Conservation (phyloP, 1,284 basidiomycete species). For the Ustilago loliicola region DNA sequence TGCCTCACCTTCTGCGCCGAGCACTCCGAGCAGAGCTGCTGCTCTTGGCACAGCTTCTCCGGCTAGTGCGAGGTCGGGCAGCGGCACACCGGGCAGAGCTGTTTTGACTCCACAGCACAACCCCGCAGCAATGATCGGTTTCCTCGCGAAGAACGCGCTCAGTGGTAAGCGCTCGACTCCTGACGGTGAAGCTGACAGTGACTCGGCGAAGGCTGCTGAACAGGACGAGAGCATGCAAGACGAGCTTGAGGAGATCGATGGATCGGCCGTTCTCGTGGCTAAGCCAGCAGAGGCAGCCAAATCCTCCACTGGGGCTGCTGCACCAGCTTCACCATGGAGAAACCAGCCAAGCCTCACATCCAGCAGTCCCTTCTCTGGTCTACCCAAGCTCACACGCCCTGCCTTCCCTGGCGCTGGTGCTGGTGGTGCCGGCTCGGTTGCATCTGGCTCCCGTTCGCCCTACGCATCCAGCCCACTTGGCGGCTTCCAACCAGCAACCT, state of each 20-base stretch:
- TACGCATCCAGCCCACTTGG: slow-evolving; percentile 30
- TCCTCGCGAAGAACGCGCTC: slow-evolving; percentile 46
- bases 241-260: slow-evolving; percentile 25
- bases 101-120: slow-evolving; percentile 24
- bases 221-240: slow-evolving; percentile 41
- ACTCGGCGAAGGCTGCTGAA: background rate
- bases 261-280: slow-evolving; percentile 31
- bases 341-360: slow-evolving; percentile 49
- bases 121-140: slow-evolving; percentile 48
- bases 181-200: background rate
- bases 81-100: slow-evolving; percentile 19
- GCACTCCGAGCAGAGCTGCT: slow-evolving; percentile 30
- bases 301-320: too few relatives aligned
- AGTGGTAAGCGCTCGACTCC: slow-evolving; percentile 17
- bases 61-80: slow-evolving; percentile 7
- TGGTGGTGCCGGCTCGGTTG: slow-evolving; percentile 17
- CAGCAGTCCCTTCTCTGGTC: slow-evolving; percentile 52
- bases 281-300: background rate
- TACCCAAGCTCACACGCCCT: slow-evolving; percentile 43
- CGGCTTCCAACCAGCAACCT: slow-evolving; percentile 37
- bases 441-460: slow-evolving; percentile 35
- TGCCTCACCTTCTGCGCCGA: slow-evolving; percentile 39
- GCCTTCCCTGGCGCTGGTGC: background rate
- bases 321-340: slow-evolving; percentile 39
- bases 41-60: slow-evolving; percentile 3